These are phyloP conservation scores for Irpex sp. DNA, from an alignment of 1,284 basidiomycete species.

Conservation along the genomic window DNA sequence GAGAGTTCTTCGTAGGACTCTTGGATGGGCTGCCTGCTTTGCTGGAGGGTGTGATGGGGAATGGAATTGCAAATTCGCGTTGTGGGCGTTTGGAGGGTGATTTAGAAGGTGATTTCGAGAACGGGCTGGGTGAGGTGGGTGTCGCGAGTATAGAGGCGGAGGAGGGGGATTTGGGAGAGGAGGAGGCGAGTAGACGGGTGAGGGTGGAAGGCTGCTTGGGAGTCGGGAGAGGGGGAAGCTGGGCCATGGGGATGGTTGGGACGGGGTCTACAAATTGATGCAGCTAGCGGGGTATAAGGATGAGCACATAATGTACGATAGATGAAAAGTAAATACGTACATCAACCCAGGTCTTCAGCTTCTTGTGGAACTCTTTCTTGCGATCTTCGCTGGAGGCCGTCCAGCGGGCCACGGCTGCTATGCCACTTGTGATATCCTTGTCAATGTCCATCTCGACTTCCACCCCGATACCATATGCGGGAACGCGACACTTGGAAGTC, in stretches of 20 bases:
- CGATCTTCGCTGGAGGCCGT: slow-evolving; percentile 64
- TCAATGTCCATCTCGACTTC: slow-evolving; percentile 82
- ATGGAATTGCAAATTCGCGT: slow-evolving; percentile 45
- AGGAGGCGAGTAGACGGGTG: slow-evolving; percentile 64
- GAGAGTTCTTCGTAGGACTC: slow-evolving; percentile 37
- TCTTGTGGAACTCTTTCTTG: slow-evolving; percentile 51
- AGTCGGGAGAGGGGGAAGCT: slow-evolving; percentile 54
- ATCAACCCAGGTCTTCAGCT: slow-evolving; percentile 61
- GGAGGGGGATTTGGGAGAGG: slow-evolving; percentile 58
- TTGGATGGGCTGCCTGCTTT: slow-evolving; percentile 36
- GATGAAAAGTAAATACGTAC: slow-evolving; percentile 30
- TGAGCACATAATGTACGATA: background rate
- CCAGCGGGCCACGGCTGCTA: slow-evolving; percentile 83
- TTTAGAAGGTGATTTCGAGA: slow-evolving; percentile 30
- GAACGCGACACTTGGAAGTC: slow-evolving; percentile 57
- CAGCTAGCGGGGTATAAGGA: slow-evolving; percentile 35
- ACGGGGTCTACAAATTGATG: slow-evolving; percentile 39
- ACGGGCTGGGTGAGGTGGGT: slow-evolving; percentile 43
- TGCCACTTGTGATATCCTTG: slow-evolving; percentile 71
- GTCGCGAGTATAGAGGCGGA: slow-evolving; percentile 37
- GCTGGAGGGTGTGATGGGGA: slow-evolving; percentile 42
- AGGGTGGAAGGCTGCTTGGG: slow-evolving; percentile 59
- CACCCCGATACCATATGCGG: slow-evolving; percentile 79
- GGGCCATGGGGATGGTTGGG: slow-evolving; percentile 62
- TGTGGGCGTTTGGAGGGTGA: slow-evolving; percentile 43